phyloP scores from a whole-genome alignment of 2,329 filamentous ascomycete species.

The Arachnopeziza araneosa region DNA sequence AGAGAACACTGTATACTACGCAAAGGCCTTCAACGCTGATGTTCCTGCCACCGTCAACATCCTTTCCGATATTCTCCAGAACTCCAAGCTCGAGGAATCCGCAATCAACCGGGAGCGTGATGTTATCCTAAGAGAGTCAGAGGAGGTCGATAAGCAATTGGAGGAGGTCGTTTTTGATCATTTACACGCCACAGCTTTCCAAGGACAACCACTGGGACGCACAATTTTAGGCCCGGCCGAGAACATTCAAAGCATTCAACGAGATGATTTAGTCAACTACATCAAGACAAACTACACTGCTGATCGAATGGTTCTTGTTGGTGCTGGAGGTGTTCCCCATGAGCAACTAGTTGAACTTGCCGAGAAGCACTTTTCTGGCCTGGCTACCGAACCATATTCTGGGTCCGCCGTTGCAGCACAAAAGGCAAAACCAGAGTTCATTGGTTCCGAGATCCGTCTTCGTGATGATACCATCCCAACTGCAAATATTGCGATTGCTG shows the following conservation, averaged over 20 bases:
- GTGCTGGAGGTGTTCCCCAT: slow-evolving; percentile 90
- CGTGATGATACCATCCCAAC: slow-evolving; percentile 94
- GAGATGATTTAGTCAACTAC: slow-evolving; percentile 86
- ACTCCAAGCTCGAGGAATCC: slow-evolving; percentile 91
- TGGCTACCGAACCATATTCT: slow-evolving; percentile 71
- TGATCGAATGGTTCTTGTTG: slow-evolving; percentile 98
- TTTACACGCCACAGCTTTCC: slow-evolving; percentile 95
- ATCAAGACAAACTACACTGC: slow-evolving; percentile 99
- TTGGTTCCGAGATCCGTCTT: slow-evolving; percentile 92
- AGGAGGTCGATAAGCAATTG: slow-evolving; percentile 99
- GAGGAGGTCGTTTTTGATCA: slow-evolving; percentile 99
- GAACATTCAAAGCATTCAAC: slow-evolving; percentile 95
- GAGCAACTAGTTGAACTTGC: slow-evolving; percentile 90
- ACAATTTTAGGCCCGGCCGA: slow-evolving; percentile 96
- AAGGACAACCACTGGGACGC: slow-evolving; percentile 90
- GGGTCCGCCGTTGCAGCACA: slow-evolving; percentile 64
- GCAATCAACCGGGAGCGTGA: slow-evolving; percentile 97
- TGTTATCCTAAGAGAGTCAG: slow-evolving; percentile 96
- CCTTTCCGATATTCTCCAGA: slow-evolving; percentile 97
- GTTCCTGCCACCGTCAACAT: slow-evolving; percentile 96
- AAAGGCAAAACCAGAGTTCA: slow-evolving; percentile 88
- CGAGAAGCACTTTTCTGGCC: slow-evolving; percentile 85
- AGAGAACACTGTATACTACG: slow-evolving; percentile 99
- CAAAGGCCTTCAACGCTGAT: slow-evolving; percentile 97
- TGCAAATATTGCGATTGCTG: slow-evolving; percentile 95